These are phyloP conservation scores for Extremus antarcticus DNA, from an alignment of 495 filamentous ascomycete genomes.

Conservation along the genomic window DNA sequence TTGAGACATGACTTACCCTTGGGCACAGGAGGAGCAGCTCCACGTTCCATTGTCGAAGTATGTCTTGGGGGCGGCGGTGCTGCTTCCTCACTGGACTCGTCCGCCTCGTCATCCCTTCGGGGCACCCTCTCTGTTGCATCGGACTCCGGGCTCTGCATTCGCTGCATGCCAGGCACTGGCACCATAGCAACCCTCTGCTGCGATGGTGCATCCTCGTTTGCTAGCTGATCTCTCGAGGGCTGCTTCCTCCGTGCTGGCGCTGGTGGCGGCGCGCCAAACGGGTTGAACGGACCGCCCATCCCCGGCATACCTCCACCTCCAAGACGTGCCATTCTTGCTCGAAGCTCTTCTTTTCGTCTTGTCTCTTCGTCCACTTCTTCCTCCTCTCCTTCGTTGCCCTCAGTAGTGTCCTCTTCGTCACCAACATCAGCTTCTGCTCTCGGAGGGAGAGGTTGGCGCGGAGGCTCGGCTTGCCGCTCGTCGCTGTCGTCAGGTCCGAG, in stretches of 20 bases:
- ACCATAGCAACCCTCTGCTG: conserved; percentile 54
- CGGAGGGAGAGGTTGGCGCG: conserved; percentile 13
- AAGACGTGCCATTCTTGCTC: conserved; percentile 96
- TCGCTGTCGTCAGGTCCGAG: conserved; percentile 67
- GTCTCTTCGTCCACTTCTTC: conserved; percentile 89
- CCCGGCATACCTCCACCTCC: conserved; percentile 92
- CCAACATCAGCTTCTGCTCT: conserved; percentile 26
- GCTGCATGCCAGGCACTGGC: conserved; percentile 59
- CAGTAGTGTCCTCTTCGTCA: conserved; percentile 30
- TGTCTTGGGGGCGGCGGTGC: conserved; percentile 30
- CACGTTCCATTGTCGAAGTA: conserved; percentile 30
- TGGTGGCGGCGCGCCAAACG: conserved; percentile 65
- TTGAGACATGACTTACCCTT: conserved; percentile 37
- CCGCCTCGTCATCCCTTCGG: neutral
- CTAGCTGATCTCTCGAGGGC: conserved; percentile 29
- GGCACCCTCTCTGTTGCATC: conserved; percentile 27
- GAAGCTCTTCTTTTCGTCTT: conserved; percentile 73
- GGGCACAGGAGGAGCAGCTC: conserved; percentile 37
- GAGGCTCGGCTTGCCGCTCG: conserved; percentile 28
- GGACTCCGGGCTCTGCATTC: conserved; percentile 26
- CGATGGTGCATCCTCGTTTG: conserved; percentile 35
- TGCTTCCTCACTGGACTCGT: conserved; percentile 21
- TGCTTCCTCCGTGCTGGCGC: conserved; percentile 56
- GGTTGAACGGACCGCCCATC: conserved; percentile 38
- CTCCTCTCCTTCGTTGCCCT: conserved; percentile 54